A percentile compares a stretch with the other conserved stretches of the same genome.
Conservation (phyloP, 164 flowering plant species). For the Santalum album region DNA sequence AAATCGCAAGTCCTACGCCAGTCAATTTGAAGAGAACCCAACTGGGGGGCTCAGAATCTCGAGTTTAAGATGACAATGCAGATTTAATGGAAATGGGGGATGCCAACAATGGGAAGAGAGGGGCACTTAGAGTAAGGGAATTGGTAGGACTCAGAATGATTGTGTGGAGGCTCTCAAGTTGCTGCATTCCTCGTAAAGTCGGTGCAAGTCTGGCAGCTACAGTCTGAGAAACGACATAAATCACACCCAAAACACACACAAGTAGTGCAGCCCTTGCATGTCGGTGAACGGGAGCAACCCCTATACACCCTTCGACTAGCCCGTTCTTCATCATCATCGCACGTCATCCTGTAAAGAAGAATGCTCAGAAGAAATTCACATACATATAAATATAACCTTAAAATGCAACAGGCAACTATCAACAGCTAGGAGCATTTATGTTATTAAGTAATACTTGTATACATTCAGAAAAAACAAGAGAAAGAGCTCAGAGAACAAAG, state of each 20-base stretch:
- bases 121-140: not conserved
- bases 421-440: too few species aligned
- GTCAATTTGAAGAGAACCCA: slow-evolving; percentile 11
- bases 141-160: not conserved
- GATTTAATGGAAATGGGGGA: not conserved
- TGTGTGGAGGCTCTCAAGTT: slow-evolving; percentile 13
- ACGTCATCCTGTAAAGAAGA: slow-evolving; percentile 20
- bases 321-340: slow-evolving; percentile 74
- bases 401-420: too few species aligned
- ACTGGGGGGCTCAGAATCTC: slow-evolving; percentile 15
- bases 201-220: slow-evolving; percentile 80
- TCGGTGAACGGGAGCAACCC: slow-evolving; percentile 60
- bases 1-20: slow-evolving; percentile 6
- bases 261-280: slow-evolving; percentile 75
- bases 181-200: slow-evolving; percentile 64
- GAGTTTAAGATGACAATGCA: not conserved
- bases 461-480: too few species aligned
- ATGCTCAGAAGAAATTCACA: too few species aligned
- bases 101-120: not conserved
- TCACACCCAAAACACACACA: slow-evolving; percentile 89
- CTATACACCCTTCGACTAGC: slow-evolving; percentile 70
- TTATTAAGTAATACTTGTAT: too few species aligned
- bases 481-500: too few species aligned
- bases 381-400: too few species aligned
- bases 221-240: slow-evolving; percentile 72